Conservation (phyloP, 305 asterid species). For the Petunia hybrid region DNA sequence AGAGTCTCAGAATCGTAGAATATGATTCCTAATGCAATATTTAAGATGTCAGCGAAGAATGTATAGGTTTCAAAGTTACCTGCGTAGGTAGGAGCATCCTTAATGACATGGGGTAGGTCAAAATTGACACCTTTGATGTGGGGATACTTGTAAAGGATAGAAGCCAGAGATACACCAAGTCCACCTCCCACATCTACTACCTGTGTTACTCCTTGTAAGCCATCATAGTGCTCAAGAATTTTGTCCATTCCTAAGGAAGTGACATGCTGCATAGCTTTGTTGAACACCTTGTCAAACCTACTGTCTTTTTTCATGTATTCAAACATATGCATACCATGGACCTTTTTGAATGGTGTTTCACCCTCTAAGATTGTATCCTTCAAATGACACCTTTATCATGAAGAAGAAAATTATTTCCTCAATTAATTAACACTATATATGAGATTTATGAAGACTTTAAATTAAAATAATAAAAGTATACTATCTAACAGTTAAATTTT, state of each 20-base stretch:
- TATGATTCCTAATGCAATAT: too few relatives aligned
- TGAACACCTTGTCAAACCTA: constrained; percentile 43
- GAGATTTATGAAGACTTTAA: too few relatives aligned
- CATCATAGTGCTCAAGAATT: constrained; percentile 42
- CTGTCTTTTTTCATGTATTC: constrained; percentile 39
- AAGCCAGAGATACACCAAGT: constrained; percentile 36
- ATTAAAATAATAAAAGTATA: too few relatives aligned
- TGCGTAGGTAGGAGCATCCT: constrained; percentile 39
- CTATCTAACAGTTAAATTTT: too few relatives aligned
- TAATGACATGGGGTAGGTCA: constrained; percentile 45
- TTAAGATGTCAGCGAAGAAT: neutral
- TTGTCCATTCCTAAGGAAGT: constrained; percentile 41
- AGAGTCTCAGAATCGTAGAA: too few relatives aligned
- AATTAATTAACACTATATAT: too few relatives aligned
- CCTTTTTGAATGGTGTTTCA: constrained; percentile 44
- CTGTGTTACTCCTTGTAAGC: constrained; percentile 39
- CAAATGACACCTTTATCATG: constrained; percentile 35
- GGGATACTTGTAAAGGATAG: constrained; percentile 41
- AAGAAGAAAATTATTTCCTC: too few relatives aligned
- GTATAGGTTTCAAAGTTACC: constrained; percentile 26
- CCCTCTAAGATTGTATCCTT: constrained; percentile 50
- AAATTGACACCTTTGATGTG: constrained; percentile 42
- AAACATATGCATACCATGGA: constrained; percentile 41
- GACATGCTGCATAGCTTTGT: constrained; percentile 43
- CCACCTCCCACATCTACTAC: constrained; percentile 50